Conservation (phyloP, 768 basidiomycete species). For the Phanerodontia chrysosporium region DNA sequence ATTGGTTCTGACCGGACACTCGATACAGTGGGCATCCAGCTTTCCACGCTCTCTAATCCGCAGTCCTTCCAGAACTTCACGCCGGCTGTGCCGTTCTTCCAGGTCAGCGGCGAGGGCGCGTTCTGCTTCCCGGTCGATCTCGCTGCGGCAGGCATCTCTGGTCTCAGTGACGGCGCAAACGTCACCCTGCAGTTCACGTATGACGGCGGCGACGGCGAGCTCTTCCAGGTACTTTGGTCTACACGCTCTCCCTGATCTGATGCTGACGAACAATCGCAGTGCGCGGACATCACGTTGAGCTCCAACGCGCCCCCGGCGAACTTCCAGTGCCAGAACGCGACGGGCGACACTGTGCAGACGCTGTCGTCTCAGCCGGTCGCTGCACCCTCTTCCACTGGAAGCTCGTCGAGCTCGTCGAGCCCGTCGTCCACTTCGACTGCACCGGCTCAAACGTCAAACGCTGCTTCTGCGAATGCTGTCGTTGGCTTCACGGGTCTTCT, state of each 20-base stretch:
- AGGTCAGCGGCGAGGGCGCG: slow-evolving; percentile 50
- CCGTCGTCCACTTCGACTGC: slow-evolving; percentile 10
- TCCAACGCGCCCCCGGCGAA: slow-evolving; percentile 46
- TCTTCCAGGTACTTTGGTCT: slow-evolving; percentile 70
- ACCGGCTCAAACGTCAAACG: slow-evolving; percentile 8
- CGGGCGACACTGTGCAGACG: slow-evolving; percentile 13
- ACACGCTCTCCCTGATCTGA: not conserved
- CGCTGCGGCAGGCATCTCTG: slow-evolving; percentile 40
- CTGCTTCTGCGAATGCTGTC: slow-evolving; percentile 9
- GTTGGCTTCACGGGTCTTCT: slow-evolving; percentile 16
- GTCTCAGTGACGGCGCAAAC: slow-evolving; percentile 58
- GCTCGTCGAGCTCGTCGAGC: slow-evolving; percentile 10
- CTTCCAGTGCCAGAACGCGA: slow-evolving; percentile 32
- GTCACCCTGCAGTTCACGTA: slow-evolving; percentile 70
- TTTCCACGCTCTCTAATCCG: slow-evolving; percentile 55
- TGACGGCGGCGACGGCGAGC: slow-evolving; percentile 64
- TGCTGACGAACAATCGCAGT: slow-evolving; percentile 38
- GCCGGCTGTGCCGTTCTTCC: slow-evolving; percentile 45
- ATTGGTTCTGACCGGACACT: not conserved
- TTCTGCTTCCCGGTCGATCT: slow-evolving; percentile 71
- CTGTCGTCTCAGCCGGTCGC: slow-evolving; percentile 1
- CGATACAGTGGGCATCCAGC: slow-evolving; percentile 43
- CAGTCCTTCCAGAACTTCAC: slow-evolving; percentile 64
- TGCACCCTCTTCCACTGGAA: not conserved
- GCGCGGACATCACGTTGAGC: slow-evolving; percentile 73